phyloP scores from a whole-genome alignment of 2,329 filamentous ascomycete species.

The Didymella keratinophila region DNA sequence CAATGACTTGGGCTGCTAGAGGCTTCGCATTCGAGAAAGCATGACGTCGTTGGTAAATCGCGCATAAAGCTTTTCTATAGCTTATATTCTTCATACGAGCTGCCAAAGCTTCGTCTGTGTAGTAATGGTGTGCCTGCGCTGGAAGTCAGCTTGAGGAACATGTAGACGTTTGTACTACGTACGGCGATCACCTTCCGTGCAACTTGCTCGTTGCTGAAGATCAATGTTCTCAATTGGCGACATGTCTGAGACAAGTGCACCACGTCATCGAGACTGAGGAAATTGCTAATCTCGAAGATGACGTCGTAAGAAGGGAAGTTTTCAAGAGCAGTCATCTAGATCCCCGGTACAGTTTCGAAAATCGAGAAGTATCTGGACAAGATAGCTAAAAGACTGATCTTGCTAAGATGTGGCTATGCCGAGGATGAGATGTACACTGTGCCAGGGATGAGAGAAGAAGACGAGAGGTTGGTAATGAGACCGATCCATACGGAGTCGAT shows the following conservation, averaged over 20 bases:
- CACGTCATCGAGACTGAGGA: conserved; percentile 66
- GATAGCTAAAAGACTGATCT: background rate
- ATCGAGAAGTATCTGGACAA: background rate
- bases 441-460: background rate
- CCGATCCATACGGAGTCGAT: background rate
- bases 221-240: conserved; percentile 59
- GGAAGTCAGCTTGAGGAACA: background rate
- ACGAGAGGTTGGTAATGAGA: background rate
- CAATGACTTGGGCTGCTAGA: conserved; percentile 67
- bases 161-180: conserved; percentile 24
- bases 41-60: conserved; percentile 66
- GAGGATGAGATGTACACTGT: background rate
- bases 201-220: conserved; percentile 62
- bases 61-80: conserved; percentile 65
- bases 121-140: conserved; percentile 50
- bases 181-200: conserved; percentile 68
- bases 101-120: conserved; percentile 56
- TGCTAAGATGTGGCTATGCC: background rate
- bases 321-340: conserved; percentile 45
- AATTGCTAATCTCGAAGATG: conserved; percentile 64
- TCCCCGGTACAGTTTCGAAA: background rate
- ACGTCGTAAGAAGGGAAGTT: conserved; percentile 68
- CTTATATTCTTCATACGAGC: conserved; percentile 49
- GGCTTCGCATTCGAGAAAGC: conserved; percentile 69
- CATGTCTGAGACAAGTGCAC: conserved; percentile 64